phyloP scores from a whole-genome alignment of 2,329 filamentous ascomycete genomes.

The Neofusicoccum cordaticola region DNA sequence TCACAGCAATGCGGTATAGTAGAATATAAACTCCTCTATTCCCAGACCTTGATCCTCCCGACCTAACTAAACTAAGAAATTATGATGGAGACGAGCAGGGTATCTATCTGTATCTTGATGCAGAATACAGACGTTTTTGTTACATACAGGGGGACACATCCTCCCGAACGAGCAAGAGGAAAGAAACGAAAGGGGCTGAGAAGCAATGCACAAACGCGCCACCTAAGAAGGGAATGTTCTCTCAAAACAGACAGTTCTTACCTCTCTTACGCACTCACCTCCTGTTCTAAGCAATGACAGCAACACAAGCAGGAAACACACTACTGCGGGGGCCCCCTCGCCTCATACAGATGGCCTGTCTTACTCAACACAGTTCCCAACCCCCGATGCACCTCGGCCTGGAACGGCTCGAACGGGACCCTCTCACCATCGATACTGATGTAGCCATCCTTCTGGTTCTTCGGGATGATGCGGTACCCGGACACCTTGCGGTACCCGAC shows the following conservation, averaged over 20 bases:
- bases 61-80: background rate
- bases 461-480: slow-evolving; percentile 83
- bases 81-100: background rate
- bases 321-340: slow-evolving; percentile 25
- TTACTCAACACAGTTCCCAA: slow-evolving; percentile 83
- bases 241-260: background rate
- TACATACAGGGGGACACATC: background rate
- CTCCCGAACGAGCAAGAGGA: background rate
- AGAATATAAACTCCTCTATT: background rate
- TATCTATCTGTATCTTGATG: slow-evolving; percentile 8
- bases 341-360: slow-evolving; percentile 68
- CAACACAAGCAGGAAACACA: background rate
- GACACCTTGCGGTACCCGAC: slow-evolving; percentile 80
- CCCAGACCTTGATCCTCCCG: background rate
- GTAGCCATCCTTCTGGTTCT: slow-evolving; percentile 67
- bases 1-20: background rate
- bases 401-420: slow-evolving; percentile 83
- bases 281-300: no score
- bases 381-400: slow-evolving; percentile 81
- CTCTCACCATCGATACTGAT: slow-evolving; percentile 94
- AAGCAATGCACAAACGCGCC: no score
- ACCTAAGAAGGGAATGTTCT: background rate
- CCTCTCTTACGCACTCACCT: background rate
- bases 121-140: background rate
- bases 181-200: background rate